Conservation (phyloP, 495 filamentous ascomycete genomes). For the Podospora conica region DNA sequence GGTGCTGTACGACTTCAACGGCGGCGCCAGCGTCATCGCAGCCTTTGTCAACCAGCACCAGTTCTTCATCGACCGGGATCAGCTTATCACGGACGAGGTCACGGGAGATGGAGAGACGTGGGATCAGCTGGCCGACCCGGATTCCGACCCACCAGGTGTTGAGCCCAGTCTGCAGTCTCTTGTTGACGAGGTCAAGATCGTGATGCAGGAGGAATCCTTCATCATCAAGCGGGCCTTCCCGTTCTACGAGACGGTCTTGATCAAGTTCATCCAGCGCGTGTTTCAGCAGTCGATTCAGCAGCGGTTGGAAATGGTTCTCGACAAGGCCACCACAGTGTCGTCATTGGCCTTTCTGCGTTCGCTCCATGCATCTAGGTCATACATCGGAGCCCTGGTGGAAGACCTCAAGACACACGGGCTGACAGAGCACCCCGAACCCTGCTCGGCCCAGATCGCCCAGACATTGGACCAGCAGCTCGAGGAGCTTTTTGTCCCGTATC, state of each 20-base stretch:
- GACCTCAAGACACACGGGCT: slow-evolving; percentile 91
- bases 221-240: slow-evolving; percentile 95
- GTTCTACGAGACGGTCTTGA: slow-evolving; percentile 88
- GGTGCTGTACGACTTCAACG: slow-evolving; percentile 92
- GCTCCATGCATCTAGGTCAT: slow-evolving; percentile 80
- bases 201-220: slow-evolving; percentile 94
- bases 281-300: slow-evolving; percentile 99
- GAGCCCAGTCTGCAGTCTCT: slow-evolving; percentile 89
- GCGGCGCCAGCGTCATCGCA: slow-evolving; percentile 86
- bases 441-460: slow-evolving; percentile 77
- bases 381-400: slow-evolving; percentile 79
- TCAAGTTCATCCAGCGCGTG: slow-evolving; percentile 85
- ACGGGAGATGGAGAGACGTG: slow-evolving; percentile 72
- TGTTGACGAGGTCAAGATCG: slow-evolving; percentile 85
- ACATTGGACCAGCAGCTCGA: slow-evolving; percentile 93
- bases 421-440: slow-evolving; percentile 89
- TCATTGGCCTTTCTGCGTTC: slow-evolving; percentile 88
- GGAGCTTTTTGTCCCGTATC: slow-evolving; percentile 92
- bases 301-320: slow-evolving; percentile 88
- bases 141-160: slow-evolving; percentile 81
- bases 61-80: slow-evolving; percentile 93
- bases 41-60: slow-evolving; percentile 98
- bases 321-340: slow-evolving; percentile 85
- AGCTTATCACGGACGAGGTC: slow-evolving; percentile 87
- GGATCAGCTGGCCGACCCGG: slow-evolving; percentile 90